Percentiles rank a stretch among this genome's conserved stretches.
Evolutionary conservation across 495 filamentous ascomycete genomes (phyloP).

Genomic region (Tuber magnatum): DNA sequence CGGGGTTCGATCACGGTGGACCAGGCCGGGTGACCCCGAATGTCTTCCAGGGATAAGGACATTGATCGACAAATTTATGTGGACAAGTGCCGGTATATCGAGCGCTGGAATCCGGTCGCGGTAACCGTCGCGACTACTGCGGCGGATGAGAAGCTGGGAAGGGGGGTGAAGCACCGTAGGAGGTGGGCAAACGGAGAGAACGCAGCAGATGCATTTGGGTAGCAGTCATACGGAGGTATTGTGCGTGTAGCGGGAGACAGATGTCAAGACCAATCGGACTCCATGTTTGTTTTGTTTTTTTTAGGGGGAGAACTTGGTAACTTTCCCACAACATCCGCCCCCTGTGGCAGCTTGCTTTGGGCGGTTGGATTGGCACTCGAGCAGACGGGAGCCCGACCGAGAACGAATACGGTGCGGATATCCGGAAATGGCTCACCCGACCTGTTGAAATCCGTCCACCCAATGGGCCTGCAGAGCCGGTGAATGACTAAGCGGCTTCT

Average conservation of each 20-base stretch:
- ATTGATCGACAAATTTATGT: not conserved
- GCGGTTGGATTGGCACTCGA: not conserved
- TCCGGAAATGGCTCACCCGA: not conserved
- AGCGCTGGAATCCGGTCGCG: not conserved
- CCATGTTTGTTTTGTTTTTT: not conserved
- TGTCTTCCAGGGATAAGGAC: constrained; percentile 36
- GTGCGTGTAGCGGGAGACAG: constrained; percentile 2
- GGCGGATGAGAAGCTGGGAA: not conserved
- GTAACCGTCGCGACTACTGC: not conserved
- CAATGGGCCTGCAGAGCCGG: not conserved
- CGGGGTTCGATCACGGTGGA: constrained; percentile 27
- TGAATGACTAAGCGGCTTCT: constrained; percentile 21
- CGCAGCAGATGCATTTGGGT: not conserved
- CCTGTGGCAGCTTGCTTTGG: not conserved
- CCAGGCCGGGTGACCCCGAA: constrained; percentile 36
- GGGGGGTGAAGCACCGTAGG: not conserved
- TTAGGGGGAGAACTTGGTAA: not conserved
- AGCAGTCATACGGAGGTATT: not conserved
- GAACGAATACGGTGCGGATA: constrained; percentile 30
- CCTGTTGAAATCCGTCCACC: not conserved
- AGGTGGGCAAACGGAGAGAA: not conserved
- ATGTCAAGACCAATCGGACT: constrained; percentile 8
- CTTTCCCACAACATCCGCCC: not conserved
- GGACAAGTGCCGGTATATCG: not conserved
- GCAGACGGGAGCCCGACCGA: constrained; percentile 19